Percentiles rank a stretch among this genome's conserved stretches.
Conservation (phyloP, 2,329 filamentous ascomycete species). For the Alternaria brassicicola region DNA sequence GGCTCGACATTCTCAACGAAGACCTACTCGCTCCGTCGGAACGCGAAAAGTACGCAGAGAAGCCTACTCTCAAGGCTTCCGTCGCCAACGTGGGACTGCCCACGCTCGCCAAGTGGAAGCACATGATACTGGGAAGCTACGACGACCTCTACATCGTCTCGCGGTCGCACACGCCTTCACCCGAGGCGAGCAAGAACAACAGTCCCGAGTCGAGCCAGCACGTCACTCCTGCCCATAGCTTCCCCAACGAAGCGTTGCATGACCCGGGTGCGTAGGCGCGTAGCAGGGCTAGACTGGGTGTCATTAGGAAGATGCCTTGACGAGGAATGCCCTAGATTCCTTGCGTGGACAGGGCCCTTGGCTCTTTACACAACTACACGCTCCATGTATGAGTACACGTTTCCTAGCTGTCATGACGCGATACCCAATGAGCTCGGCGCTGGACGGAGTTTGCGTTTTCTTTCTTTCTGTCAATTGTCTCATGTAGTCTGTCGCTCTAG, state of each 20-base stretch:
- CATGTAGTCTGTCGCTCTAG: background rate
- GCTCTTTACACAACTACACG: background rate
- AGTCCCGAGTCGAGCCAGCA: conserved; percentile 49
- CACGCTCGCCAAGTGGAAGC: conserved; percentile 53
- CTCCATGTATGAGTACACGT: conserved; percentile 13
- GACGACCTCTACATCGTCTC: conserved; percentile 58
- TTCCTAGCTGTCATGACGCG: conserved; percentile 19
- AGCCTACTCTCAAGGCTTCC: conserved; percentile 55
- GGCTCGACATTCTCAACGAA: conserved; percentile 54
- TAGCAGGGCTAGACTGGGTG: background rate
- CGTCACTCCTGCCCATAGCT: conserved; percentile 43
- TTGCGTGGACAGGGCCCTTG: background rate
- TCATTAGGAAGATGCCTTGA: background rate
- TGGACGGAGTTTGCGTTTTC: conserved; percentile 3
- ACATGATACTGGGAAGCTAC: conserved; percentile 54
- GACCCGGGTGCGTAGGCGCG: conserved; percentile 17
- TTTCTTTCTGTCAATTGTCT: background rate
- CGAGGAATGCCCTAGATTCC: background rate
- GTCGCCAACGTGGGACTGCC: conserved; percentile 57
- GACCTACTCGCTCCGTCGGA: conserved; percentile 50
- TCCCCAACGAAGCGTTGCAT: conserved; percentile 38
- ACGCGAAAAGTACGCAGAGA: conserved; percentile 48
- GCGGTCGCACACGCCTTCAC: conserved; percentile 45
- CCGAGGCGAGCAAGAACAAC: conserved; percentile 46
- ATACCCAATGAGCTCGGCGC: conserved; percentile 33